Evolutionary conservation across 2,329 filamentous ascomycete genomes (phyloP).

Genomic region (Monilinia aucupariae): DNA sequence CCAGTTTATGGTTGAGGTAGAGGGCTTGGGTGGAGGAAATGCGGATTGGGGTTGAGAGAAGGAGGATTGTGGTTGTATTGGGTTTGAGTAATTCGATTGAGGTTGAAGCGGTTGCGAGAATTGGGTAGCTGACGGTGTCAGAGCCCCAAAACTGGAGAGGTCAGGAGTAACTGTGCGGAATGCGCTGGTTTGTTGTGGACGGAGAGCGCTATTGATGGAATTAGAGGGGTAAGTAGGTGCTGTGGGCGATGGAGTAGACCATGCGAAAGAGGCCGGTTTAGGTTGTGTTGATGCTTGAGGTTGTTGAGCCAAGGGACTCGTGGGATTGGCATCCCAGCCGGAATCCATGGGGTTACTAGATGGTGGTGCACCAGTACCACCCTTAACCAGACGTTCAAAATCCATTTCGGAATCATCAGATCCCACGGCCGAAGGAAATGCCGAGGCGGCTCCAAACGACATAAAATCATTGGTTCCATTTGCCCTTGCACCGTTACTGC

Average conservation of each 20-base stretch:
- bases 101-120: constrained; percentile 51
- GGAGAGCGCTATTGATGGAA: constrained; percentile 21
- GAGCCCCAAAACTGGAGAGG: constrained; percentile 48
- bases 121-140: constrained; percentile 56
- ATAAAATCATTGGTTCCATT: constrained; percentile 61
- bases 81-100: constrained; percentile 10
- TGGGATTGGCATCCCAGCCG: constrained; percentile 46
- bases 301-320: constrained; percentile 36
- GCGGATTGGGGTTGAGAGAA: constrained; percentile 16
- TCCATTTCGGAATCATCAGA: constrained; percentile 68
- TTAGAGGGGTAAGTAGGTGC: constrained; percentile 26
- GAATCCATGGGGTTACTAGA: constrained; percentile 41
- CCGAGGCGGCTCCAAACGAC: constrained; percentile 59
- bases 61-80: constrained; percentile 8
- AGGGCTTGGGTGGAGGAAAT: constrained; percentile 20
- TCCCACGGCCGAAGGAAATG: constrained; percentile 49
- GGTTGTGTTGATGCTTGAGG: constrained; percentile 35
- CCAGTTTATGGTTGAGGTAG: constrained; percentile 45
- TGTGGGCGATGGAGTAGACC: constrained; percentile 54
- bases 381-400: constrained; percentile 87
- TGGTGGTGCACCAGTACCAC: constrained; percentile 42
- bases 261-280: constrained; percentile 51
- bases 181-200: constrained; percentile 30
- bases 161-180: constrained; percentile 58
- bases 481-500: constrained; percentile 46